Percentiles rank a stretch among this genome's conserved stretches.
Conservation (phyloP, 108 stramenopile species). For the Fragilaria radians region DNA sequence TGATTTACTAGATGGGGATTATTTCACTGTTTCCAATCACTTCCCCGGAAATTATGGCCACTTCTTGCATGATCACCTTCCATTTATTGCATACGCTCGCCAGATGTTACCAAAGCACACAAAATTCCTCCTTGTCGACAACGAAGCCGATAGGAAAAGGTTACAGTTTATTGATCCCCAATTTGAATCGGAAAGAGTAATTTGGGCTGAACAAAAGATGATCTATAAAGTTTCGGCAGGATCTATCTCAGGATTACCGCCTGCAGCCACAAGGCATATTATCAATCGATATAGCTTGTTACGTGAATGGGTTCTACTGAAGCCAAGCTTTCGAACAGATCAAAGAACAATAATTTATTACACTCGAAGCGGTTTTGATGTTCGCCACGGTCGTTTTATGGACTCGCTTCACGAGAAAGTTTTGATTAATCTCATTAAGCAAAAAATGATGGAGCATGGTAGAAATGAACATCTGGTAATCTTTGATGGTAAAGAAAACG, state of each 20-base stretch:
- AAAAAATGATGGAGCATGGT: background rate
- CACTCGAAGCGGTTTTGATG: background rate
- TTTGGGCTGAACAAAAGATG: background rate
- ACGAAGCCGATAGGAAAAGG: background rate
- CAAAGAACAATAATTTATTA: constrained; percentile 5
- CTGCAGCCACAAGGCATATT: background rate
- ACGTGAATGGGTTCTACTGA: background rate
- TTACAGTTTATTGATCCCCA: constrained; percentile 6
- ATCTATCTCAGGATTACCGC: background rate
- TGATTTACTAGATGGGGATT: constrained; percentile 4
- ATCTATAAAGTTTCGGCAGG: background rate
- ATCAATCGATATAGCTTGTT: background rate
- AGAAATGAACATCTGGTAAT: constrained; percentile 6
- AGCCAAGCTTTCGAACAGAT: background rate
- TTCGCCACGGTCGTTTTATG: constrained; percentile 1
- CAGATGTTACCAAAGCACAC: background rate
- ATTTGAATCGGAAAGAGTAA: background rate
- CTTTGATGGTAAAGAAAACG: constrained; percentile 10
- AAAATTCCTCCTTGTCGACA: constrained; percentile 3
- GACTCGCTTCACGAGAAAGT: constrained; percentile 6
- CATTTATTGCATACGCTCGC: constrained; percentile 6
- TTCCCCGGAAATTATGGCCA: constrained; percentile 10
- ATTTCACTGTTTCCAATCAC: background rate
- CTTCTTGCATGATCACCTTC: constrained; percentile 16
- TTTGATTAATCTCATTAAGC: background rate